Conservation (phyloP, 306 rosid species). For the Sesbania bispinosa region DNA sequence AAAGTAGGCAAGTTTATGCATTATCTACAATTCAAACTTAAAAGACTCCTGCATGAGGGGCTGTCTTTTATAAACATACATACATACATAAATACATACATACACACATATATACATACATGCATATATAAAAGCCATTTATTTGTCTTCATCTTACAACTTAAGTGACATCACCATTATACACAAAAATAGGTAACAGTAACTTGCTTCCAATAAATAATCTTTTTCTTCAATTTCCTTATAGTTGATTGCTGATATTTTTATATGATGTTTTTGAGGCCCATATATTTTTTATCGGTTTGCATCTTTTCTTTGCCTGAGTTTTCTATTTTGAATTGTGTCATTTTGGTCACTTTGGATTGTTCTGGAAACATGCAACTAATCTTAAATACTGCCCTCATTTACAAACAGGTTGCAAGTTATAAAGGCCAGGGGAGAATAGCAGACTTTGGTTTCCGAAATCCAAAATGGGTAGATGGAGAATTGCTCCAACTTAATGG, state of each 20-base stretch:
- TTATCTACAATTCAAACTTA: too few relatives aligned
- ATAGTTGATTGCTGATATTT: background rate
- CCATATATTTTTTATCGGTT: background rate
- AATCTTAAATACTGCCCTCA: constrained; percentile 10
- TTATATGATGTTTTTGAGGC: background rate
- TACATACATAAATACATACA: too few relatives aligned
- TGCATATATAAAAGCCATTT: background rate
- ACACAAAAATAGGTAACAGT: background rate
- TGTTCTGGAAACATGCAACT: constrained; percentile 22
- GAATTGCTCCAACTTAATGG: constrained; percentile 93
- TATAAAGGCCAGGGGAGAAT: constrained; percentile 93
- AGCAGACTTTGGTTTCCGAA: constrained; percentile 80
- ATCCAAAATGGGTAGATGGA: constrained; percentile 96
- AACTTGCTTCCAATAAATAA: background rate
- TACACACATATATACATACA: too few relatives aligned
- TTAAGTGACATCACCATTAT: background rate
- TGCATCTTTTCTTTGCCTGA: background rate
- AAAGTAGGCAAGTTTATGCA: background rate
- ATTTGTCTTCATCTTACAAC: background rate
- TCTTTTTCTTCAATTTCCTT: background rate
- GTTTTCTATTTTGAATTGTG: background rate
- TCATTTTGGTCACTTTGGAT: background rate
- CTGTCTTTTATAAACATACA: too few relatives aligned
- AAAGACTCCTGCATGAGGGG: too few relatives aligned
- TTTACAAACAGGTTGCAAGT: constrained; percentile 65